Percentiles rank a stretch among this genome's conserved stretches.
Conservation (phyloP, 306 rosid species). For the Cicer pinnatifidum region DNA sequence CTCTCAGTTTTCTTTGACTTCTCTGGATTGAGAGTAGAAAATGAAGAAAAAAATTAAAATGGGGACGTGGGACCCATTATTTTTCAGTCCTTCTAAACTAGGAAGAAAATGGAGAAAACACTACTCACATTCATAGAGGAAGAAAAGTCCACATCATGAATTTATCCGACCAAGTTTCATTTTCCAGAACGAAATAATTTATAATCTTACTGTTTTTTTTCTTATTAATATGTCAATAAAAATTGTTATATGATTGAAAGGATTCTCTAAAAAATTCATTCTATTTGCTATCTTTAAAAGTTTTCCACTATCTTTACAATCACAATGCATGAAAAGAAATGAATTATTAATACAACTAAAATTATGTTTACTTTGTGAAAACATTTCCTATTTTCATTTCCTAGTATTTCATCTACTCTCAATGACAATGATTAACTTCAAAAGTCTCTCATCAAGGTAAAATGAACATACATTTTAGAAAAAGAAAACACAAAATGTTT, state of each 20-base stretch:
- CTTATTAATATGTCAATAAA: neutral
- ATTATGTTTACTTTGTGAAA: too few relatives aligned
- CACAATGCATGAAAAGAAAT: constrained; percentile 20
- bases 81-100: neutral
- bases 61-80: constrained; percentile 20
- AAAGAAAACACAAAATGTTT: too few relatives aligned
- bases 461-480: too few relatives aligned
- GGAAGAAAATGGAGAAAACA: constrained; percentile 24
- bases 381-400: too few relatives aligned
- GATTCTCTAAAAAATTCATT: neutral
- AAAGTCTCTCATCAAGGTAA: too few relatives aligned
- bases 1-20: constrained; percentile 1
- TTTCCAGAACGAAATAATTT: constrained; percentile 26
- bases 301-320: neutral
- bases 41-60: neutral
- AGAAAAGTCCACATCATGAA: neutral
- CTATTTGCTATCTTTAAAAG: neutral
- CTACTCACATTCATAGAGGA: neutral
- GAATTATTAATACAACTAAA: neutral
- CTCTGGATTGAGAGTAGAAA: constrained; percentile 14
- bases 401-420: too few relatives aligned
- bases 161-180: constrained; percentile 29
- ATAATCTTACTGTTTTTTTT: constrained; percentile 2
- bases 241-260: neutral
- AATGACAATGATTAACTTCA: too few relatives aligned